These are phyloP conservation scores for Candida michaelii DNA, from an alignment of 805 yeast genomes.

Conservation along the genomic window DNA sequence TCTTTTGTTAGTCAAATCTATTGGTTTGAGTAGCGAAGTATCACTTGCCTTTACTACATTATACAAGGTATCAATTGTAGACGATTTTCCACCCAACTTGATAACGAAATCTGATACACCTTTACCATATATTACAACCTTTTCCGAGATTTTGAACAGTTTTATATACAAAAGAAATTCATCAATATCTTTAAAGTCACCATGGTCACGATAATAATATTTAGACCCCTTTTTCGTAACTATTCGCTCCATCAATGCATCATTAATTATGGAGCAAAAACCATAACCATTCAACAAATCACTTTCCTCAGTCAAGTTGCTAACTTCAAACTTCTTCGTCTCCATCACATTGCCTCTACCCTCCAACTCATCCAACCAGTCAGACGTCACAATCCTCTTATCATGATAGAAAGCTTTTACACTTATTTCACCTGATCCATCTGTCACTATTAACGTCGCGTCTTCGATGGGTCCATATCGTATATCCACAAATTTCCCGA, in stretches of 20 bases:
- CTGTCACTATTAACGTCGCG: not conserved
- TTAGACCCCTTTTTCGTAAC: not conserved
- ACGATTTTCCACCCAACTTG: conserved; percentile 4
- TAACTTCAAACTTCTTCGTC: not conserved
- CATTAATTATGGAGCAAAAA: not conserved
- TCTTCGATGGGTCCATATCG: conserved; percentile 1
- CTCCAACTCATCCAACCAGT: not conserved
- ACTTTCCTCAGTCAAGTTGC: not conserved
- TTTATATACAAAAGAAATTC: not conserved
- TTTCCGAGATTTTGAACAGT: not conserved
- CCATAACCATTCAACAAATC: not conserved
- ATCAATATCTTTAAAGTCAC: conserved; percentile 1
- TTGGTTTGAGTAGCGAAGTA: not conserved
- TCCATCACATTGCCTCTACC: not conserved
- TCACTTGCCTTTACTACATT: conserved; percentile 4
- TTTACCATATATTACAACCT: not conserved
- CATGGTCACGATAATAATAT: not conserved
- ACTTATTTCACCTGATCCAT: conserved; percentile 3
- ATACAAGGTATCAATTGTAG: conserved; percentile 7
- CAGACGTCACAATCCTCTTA: not conserved
- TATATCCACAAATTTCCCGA: not conserved
- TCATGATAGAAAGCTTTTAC: not conserved
- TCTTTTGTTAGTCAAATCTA: conserved; percentile 2
- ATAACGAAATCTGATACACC: conserved; percentile 6
- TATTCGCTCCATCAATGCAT: not conserved